phyloP scores from a whole-genome alignment of 257 asterid genomes.

The Dorcoceras hygrometricum region DNA sequence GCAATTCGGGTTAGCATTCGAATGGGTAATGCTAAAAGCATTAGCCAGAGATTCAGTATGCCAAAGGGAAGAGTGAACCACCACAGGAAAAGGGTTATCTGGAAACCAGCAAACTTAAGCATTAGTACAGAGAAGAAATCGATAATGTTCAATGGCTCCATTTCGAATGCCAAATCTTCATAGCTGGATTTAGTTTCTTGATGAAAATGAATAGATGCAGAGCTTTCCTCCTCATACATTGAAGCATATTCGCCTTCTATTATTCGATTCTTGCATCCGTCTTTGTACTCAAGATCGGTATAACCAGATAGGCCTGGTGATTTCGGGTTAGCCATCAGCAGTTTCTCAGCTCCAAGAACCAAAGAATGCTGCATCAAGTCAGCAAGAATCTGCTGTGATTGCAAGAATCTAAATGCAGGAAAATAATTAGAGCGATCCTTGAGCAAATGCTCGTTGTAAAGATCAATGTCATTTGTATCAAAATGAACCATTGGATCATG shows the following conservation, averaged over 20 bases:
- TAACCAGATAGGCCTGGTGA: conserved; percentile 10
- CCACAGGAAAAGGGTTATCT: conserved; percentile 35
- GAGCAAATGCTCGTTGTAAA: conserved; percentile 21
- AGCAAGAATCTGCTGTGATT: conserved; percentile 20
- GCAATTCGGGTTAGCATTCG: conserved; percentile 29
- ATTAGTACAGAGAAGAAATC: conserved; percentile 26
- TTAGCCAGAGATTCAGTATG: conserved; percentile 30
- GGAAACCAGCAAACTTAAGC: conserved; percentile 40
- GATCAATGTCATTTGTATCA: conserved; percentile 24
- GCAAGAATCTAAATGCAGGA: neutral
- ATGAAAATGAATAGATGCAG: neutral
- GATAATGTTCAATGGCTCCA: conserved; percentile 29
- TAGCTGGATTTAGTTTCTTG: neutral
- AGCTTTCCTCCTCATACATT: conserved; percentile 19
- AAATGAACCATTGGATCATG: conserved; percentile 31
- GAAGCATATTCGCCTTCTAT: conserved; percentile 7
- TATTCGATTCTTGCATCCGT: conserved; percentile 6
- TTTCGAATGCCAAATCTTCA: conserved; percentile 10
- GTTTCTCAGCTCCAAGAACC: conserved; percentile 51
- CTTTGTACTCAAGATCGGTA: conserved; percentile 16
- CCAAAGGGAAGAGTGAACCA: conserved; percentile 41
- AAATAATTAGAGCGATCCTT: conserved; percentile 21
- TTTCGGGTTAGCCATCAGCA: conserved; percentile 37
- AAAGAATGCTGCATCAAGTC: conserved; percentile 28
- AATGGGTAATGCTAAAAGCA: conserved; percentile 42